Evolutionary conservation across 805 yeast species (phyloP), one percentile per base, ranked within the genome.

Genomic region (Cyberlindnera americana): DNA sequence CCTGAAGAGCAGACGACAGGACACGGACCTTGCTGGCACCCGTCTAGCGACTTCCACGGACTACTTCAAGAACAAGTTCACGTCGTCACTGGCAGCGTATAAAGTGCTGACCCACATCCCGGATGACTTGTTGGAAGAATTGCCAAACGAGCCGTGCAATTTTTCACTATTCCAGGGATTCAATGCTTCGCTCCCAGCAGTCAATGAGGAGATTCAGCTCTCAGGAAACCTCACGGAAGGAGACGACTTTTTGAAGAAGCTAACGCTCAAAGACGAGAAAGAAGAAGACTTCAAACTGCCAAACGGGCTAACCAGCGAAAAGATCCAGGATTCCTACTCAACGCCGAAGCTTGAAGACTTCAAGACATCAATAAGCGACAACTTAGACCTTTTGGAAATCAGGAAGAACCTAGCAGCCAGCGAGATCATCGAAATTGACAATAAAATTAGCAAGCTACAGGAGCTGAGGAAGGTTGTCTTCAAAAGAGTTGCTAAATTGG

Each of bases 81-180:
- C 67, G 2, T 38, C 44, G 5, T 52, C 60, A 16, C 72, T 67
- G 44, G 61, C 69, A 15, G 68, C 70, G 10, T 73, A 66, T 38
- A 69, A 72, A 46, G 75, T 76, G 21, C 61, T 77, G 39, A 67
- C 75, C 22, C 62, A 70, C 36, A 65, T 83, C n/a, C 73, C 84
- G 14, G 85, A 79, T 48, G 85, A 80, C 25, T 51, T 83, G 46
- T 63, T 84, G 24, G 55, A 61, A 7, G 77, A 79, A 36, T 60
- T 81, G 14, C 85, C 86, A 8, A 43, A 41, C 6, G 56, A 45
- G 31, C 49, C 56, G 5, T 51, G 59, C 6, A 72, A 56, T 9
- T 76, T 75, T 47, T 76, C 88, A 3, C 60, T 83, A 17, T 81
- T 73, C 52, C 90, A 83, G 58, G 89, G 90, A 2, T 81, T 83